Evolutionary conservation across 805 yeast genomes (phyloP).

Genomic region (Candida xiaguanensis): DNA sequence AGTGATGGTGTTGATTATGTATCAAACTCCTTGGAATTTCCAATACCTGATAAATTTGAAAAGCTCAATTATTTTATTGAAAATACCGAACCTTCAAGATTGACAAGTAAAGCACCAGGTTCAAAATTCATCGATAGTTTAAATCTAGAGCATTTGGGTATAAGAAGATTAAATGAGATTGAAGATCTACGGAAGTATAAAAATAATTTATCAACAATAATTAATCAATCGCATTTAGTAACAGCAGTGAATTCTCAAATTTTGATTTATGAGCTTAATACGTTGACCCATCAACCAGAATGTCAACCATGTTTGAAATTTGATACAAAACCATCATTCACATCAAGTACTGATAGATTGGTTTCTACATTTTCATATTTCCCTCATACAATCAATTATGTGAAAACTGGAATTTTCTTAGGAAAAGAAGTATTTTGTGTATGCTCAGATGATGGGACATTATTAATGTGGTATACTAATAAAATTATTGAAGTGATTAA

Average conservation of each 20-base stretch:
- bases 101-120: slow-evolving; percentile 30
- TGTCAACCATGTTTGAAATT: slow-evolving; percentile 25
- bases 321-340: slow-evolving; percentile 39
- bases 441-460: slow-evolving; percentile 55
- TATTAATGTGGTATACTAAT: slow-evolving; percentile 33
- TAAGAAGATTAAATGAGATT: slow-evolving; percentile 16
- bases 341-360: slow-evolving; percentile 37
- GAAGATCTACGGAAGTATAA: slow-evolving; percentile 34
- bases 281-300: slow-evolving; percentile 23
- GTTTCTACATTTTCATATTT: slow-evolving; percentile 49
- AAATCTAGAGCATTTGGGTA: slow-evolving; percentile 20
- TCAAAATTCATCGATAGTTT: slow-evolving; percentile 32
- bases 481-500: slow-evolving; percentile 19
- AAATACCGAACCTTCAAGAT: slow-evolving; percentile 10
- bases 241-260: slow-evolving; percentile 33
- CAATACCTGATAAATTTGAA: not conserved
- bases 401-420: slow-evolving; percentile 39
- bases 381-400: slow-evolving; percentile 55
- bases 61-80: slow-evolving; percentile 3
- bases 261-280: slow-evolving; percentile 28
- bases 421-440: slow-evolving; percentile 40
- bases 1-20: not conserved
- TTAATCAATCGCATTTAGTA: slow-evolving; percentile 24
- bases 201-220: slow-evolving; percentile 32
- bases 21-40: slow-evolving; percentile 2